These are phyloP conservation scores for Aspergillus amoenus DNA, from an alignment of 2,329 filamentous ascomycete species.

Conservation along the genomic window DNA sequence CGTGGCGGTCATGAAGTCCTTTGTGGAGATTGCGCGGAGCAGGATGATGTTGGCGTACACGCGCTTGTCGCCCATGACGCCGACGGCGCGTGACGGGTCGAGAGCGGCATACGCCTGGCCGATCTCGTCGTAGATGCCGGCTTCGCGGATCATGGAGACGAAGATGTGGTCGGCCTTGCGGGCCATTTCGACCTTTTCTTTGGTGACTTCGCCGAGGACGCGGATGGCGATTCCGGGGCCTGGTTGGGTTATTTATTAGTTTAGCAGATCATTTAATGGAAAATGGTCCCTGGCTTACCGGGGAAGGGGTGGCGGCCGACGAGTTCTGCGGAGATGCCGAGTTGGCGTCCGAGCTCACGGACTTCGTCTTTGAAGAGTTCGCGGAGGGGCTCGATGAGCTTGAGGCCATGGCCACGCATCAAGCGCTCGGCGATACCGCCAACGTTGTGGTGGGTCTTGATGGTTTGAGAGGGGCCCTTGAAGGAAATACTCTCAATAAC, in stretches of 20 bases:
- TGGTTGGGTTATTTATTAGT: background rate
- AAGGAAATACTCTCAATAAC: conserved; percentile 71
- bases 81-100: conserved; percentile 62
- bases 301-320: conserved; percentile 71
- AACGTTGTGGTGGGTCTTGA: conserved; percentile 66
- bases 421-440: conserved; percentile 43
- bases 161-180: conserved; percentile 48
- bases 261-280: background rate
- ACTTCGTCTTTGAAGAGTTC: conserved; percentile 86
- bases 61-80: conserved; percentile 62
- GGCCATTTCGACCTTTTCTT: conserved; percentile 74
- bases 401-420: conserved; percentile 48
- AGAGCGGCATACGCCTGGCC: conserved; percentile 70
- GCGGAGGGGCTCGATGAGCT: conserved; percentile 70
- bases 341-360: conserved; percentile 64
- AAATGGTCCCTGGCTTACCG: conserved; percentile 1
- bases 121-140: conserved; percentile 56
- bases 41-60: conserved; percentile 64
- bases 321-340: conserved; percentile 71
- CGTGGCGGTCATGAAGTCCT: conserved; percentile 75
- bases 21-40: conserved; percentile 61
- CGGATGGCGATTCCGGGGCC: conserved; percentile 75
- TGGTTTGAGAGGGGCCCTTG: conserved; percentile 69
- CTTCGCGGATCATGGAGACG: conserved; percentile 46
- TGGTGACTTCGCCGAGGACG: conserved; percentile 81